Evolutionary conservation across 2,329 filamentous ascomycete genomes (phyloP).

Genomic region (Rachicladosporium sp.): DNA sequence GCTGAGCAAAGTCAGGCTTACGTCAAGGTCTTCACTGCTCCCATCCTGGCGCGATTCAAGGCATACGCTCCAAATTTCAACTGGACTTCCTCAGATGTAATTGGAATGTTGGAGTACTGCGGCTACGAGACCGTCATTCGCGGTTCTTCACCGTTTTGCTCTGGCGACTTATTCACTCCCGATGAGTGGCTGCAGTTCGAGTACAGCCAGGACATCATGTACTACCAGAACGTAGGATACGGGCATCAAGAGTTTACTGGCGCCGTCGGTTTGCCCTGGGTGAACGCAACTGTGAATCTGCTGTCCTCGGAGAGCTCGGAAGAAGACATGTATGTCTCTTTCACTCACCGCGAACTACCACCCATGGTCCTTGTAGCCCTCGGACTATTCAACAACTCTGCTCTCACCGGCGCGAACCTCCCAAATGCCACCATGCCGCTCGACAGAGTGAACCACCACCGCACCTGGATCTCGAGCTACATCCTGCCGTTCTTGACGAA

Average conservation of each 20-base stretch:
- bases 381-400: constrained; percentile 58
- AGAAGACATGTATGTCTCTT: constrained; percentile 54
- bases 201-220: constrained; percentile 55
- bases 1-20: constrained; percentile 37
- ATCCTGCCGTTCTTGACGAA: constrained; percentile 55
- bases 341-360: constrained; percentile 57
- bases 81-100: constrained; percentile 50
- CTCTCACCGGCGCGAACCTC: constrained; percentile 38
- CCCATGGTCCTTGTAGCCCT: constrained; percentile 55
- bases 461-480: constrained; percentile 51
- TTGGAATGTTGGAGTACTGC: constrained; percentile 58
- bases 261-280: constrained; percentile 52
- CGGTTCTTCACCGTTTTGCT: constrained; percentile 51
- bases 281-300: constrained; percentile 47
- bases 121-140: constrained; percentile 59
- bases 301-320: constrained; percentile 32
- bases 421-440: constrained; percentile 55
- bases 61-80: constrained; percentile 45
- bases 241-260: constrained; percentile 38
- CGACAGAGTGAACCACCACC: constrained; percentile 48
- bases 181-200: constrained; percentile 52
- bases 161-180: constrained; percentile 46
- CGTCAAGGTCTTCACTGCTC: constrained; percentile 42
- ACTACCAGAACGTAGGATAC: constrained; percentile 58
- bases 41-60: constrained; percentile 47